Percentiles rank a stretch among this genome's conserved stretches.
Conservation (phyloP, 805 yeast genomes). For the Suhomyces kilbournensis region DNA sequence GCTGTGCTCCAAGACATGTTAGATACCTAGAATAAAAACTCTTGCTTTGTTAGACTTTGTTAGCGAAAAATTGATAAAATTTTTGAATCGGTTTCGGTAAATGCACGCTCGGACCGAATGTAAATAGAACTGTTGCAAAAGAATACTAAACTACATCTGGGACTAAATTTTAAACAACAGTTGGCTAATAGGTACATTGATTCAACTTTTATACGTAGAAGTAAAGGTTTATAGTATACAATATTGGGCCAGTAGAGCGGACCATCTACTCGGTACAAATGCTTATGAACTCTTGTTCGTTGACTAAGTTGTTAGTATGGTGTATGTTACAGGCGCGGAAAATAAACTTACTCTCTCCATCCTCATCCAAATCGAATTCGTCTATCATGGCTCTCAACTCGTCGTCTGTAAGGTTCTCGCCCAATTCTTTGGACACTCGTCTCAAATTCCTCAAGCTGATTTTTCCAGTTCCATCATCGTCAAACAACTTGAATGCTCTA, state of each 20-base stretch:
- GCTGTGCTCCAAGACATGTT: slow-evolving; percentile 33
- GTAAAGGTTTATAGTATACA: slow-evolving; percentile 3
- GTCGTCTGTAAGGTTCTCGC: slow-evolving; percentile 88
- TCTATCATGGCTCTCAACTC: slow-evolving; percentile 96
- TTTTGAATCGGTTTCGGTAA: neutral
- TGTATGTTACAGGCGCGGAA: neutral
- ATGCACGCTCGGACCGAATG: neutral
- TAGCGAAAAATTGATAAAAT: neutral
- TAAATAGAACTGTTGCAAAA: neutral
- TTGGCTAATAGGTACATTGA: neutral
- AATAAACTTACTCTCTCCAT: slow-evolving; percentile 70
- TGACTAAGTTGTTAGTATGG: slow-evolving; percentile 45
- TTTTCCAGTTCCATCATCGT: slow-evolving; percentile 83
- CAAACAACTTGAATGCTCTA: slow-evolving; percentile 86
- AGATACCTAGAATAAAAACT: neutral
- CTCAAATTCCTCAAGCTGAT: slow-evolving; percentile 76
- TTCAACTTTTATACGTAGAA: neutral
- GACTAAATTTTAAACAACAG: neutral
- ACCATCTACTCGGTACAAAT: slow-evolving; percentile 12
- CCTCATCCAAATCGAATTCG: slow-evolving; percentile 93
- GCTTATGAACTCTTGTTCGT: slow-evolving; percentile 71
- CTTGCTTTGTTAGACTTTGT: neutral
- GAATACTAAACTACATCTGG: no score
- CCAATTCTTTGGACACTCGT: slow-evolving; percentile 87
- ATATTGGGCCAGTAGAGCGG: neutral